phyloP scores from a whole-genome alignment of 805 yeast species.

The Ogataea trehaloabstinens region DNA sequence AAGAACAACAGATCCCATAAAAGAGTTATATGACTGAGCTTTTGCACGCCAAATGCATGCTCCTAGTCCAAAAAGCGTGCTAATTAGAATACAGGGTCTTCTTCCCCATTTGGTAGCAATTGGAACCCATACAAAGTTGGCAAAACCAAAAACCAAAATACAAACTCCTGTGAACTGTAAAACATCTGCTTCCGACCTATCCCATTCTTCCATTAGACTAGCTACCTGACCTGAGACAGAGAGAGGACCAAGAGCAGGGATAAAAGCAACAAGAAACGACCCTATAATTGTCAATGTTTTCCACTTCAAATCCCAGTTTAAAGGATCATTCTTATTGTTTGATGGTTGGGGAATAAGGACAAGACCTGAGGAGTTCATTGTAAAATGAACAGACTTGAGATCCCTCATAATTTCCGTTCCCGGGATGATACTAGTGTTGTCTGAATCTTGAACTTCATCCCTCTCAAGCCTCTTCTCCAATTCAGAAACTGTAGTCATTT shows the following conservation, averaged over 20 bases:
- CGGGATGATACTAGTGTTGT: constrained; percentile 9
- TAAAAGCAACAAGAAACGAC: constrained; percentile 10
- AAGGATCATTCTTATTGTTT: constrained; percentile 10
- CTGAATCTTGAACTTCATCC: constrained; percentile 5
- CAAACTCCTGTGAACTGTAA: constrained; percentile 15
- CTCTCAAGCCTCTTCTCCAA: no score
- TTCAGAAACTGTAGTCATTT: no score
- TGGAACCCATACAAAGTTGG: constrained; percentile 17
- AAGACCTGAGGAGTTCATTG: constrained; percentile 4
- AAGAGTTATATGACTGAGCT: constrained; percentile 14
- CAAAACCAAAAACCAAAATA: constrained; percentile 14
- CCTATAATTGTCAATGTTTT: constrained; percentile 5
- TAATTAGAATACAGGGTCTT: constrained; percentile 9
- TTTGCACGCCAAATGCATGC: constrained; percentile 15
- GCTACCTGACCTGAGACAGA: constrained; percentile 11
- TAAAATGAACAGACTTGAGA: constrained; percentile 3
- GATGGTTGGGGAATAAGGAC: constrained; percentile 14
- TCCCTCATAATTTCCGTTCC: constrained; percentile 14
- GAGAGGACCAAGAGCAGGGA: constrained; percentile 14
- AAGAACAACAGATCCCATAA: constrained; percentile 14
- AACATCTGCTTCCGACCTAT: constrained; percentile 9
- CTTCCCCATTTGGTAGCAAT: constrained; percentile 13
- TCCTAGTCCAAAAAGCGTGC: constrained; percentile 13
- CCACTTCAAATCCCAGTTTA: constrained; percentile 10
- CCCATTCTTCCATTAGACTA: constrained; percentile 13